Base-by-base conservation (phyloP, 1,284 basidiomycete genomes). In the Sanghuangporus sanghuang region DNA sequence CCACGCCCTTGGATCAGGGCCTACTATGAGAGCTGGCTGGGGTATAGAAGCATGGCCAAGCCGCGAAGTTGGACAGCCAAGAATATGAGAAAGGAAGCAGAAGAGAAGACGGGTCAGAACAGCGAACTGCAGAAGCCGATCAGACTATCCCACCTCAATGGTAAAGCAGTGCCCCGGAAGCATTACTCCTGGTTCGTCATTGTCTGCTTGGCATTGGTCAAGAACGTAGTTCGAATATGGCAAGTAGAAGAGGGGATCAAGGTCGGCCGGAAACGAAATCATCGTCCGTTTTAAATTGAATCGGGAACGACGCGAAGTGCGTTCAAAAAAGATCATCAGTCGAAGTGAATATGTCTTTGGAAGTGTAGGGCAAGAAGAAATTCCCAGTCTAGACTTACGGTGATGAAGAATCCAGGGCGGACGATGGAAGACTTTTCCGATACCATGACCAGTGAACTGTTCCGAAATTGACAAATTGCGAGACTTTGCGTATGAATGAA, bases 401-500 rank as follows among this genome's bases (percentile, higher is more conserved):
- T 82, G 77, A 72, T 97, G 95, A 42, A 89, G 75, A 68, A 98
- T 90, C 85, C 90, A 95, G 0, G 95, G 95, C 27, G 85, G 79
- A 16, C 85, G 80, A 73, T 98, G 95, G 71, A 97, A 98, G 12
- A 81, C 80, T 21, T 77, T 81, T 1, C 94, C 93, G 63, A 98
- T 96, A 0, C 95, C 95, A 73, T 97, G 95, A 0, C 93, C 92
- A 1, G 82, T 84, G 69, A 92, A 93, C 63, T 91, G 84, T 8
- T 81, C 77, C 44, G 91, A 95, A 27, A 95, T 82, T 2, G 83
- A 88, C 67, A 81, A 84, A 0, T 79, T 79, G 59, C 75, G 40
- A 68, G 67, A 76, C 73, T 71, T 77, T 2, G 85, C 69, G 16
- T 82, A 69, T 42, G 80, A 75, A 70, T 92, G 83, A 54, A 98